Evolutionary conservation across 192 early-diverging fungal genomes (phyloP), one percentile per base, ranked within the genome.

Genomic region (Coemansia sp.): DNA sequence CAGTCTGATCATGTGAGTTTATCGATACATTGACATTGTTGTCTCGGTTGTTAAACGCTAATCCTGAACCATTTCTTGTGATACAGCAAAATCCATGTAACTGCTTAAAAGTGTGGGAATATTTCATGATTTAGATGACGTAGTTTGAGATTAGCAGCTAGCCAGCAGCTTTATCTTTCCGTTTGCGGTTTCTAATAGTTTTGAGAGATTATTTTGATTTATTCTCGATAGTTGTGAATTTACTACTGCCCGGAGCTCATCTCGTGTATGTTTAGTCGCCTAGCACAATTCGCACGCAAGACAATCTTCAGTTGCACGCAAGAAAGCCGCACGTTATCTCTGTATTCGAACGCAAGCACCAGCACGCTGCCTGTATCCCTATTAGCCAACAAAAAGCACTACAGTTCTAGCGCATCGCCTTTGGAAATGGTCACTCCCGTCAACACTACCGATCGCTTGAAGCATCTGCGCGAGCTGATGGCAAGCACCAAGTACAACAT

Each of bases 391-490:
- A 52, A 71, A 42, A 61, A 62, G 8, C 31, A 26, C 50, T 60
- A 50, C 47, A 19, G 47, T 26, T 31, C 17, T 25, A 65, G 58
- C 49, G 8, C 40, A 1, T 11, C 40, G 14, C 40, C 40, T 42
- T 31, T 31, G 28, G 46, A 49, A 54, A 81, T 75, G 72, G 64
- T 60, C 40, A 48, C 46, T 1, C 69, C 74, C 1, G 68, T 77
- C 26, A 66, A 70, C 71, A 90, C 89, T 20, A 81, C 81, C 58
- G 64, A 64, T 26, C 78, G 85, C 50, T 66, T 90, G 22, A 72
- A 69, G 51, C 78, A 71, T 46, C 76, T 91, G 65, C 85, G 89
- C 59, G 83, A 71, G 58, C 77, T 87, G 51, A 87, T 91, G 87
- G 62, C 65, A 53, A 75, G 60, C 56, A 46, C 76, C 44, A 63